Conservation (phyloP, 225 moss, liverwort and hornwort genomes). For the Ulota crispa region DNA sequence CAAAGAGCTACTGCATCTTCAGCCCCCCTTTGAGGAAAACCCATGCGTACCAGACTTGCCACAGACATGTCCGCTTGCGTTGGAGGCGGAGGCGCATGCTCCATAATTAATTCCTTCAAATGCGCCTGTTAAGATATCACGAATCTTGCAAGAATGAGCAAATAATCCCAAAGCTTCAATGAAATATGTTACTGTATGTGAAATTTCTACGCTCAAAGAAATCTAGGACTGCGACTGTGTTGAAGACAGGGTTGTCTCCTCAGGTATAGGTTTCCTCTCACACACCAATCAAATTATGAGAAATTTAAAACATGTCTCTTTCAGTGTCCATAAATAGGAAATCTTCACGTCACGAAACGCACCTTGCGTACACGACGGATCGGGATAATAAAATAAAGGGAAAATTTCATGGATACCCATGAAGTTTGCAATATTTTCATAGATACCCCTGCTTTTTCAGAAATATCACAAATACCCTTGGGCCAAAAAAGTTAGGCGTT, state of each 20-base stretch:
- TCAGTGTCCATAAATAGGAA: neutral
- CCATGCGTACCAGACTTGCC: slow-evolving; percentile 93
- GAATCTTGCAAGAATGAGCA: neutral
- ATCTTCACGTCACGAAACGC: neutral
- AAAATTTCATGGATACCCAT: too few relatives aligned
- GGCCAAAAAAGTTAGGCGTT: too few relatives aligned
- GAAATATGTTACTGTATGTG: neutral
- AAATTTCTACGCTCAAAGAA: neutral
- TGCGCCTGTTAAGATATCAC: slow-evolving; percentile 51
- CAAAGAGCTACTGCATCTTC: slow-evolving; percentile 91
- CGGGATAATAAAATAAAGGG: neutral
- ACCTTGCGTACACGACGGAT: neutral
- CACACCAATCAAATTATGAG: neutral
- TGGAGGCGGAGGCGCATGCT: slow-evolving; percentile 97
- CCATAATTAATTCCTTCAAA: slow-evolving; percentile 87
- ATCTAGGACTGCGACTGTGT: neutral
- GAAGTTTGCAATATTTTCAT: too few relatives aligned
- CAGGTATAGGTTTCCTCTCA: neutral
- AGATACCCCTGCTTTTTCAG: too few relatives aligned
- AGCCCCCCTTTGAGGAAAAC: slow-evolving; percentile 87
- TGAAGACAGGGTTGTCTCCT: neutral
- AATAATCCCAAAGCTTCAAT: neutral
- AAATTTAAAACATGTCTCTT: neutral
- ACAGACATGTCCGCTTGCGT: slow-evolving; percentile 82
- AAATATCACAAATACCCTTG: too few relatives aligned